These are phyloP conservation scores for Fusarium sp. DNA, from an alignment of 2,329 filamentous ascomycete genomes.

Conservation along the genomic window DNA sequence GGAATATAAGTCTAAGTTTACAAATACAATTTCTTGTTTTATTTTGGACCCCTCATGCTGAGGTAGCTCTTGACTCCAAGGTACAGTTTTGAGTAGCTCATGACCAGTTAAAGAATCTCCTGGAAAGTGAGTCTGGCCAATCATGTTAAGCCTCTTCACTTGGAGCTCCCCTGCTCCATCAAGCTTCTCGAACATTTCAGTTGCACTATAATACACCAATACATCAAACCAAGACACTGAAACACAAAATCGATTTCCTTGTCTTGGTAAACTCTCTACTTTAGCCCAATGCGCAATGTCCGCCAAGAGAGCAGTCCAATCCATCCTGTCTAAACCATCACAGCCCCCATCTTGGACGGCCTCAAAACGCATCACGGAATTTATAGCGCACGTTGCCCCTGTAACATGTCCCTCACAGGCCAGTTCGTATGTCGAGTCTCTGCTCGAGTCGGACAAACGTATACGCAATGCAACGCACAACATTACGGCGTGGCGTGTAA, in stretches of 20 bases:
- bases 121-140: conserved; percentile 16
- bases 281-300: conserved; percentile 18
- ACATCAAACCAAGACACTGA: conserved; percentile 4
- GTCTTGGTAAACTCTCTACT: conserved; percentile 2
- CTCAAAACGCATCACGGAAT: conserved; percentile 82
- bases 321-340: conserved; percentile 37
- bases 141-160: conserved; percentile 10
- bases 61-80: neutral
- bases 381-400: conserved; percentile 80
- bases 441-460: conserved; percentile 85
- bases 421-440: conserved; percentile 76
- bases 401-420: conserved; percentile 81
- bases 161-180: conserved; percentile 15
- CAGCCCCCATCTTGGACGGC: conserved; percentile 71
- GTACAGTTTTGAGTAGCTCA: conserved; percentile 4
- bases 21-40: neutral
- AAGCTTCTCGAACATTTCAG: conserved; percentile 1
- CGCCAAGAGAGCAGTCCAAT: conserved; percentile 26
- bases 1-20: neutral
- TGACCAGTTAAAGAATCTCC: conserved; percentile 25
- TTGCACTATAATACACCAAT: conserved; percentile 11
- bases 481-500: conserved; percentile 60
- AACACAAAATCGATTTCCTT: conserved; percentile 4
- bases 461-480: conserved; percentile 41
- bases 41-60: neutral